A percentile compares a stretch with the other conserved stretches of the same genome.
Evolutionary conservation across 176 grass and related monocot species (phyloP).

Genomic region (Tuctoria greenei): DNA sequence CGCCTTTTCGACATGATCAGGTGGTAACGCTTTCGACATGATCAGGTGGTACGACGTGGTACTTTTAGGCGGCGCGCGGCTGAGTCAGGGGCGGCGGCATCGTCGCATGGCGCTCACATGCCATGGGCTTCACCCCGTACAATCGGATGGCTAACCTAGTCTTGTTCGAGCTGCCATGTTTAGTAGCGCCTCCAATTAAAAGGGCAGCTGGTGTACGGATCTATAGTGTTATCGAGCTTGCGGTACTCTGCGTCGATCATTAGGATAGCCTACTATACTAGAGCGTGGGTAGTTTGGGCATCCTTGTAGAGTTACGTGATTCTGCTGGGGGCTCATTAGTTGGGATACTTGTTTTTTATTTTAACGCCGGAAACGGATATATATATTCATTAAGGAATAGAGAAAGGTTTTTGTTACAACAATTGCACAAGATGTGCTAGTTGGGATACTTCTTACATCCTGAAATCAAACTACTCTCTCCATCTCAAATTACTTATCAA

Average conservation of each 20-base stretch:
- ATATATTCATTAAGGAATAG: no score
- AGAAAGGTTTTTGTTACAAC: no score
- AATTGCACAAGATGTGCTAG: no score
- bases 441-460: no score
- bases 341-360: no score
- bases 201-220: neutral
- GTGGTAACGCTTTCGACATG: constrained; percentile 1
- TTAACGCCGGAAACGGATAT: no score
- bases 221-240: neutral
- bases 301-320: no score
- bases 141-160: constrained; percentile 34
- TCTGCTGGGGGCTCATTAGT: no score
- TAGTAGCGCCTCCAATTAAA: neutral
- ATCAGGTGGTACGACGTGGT: no score
- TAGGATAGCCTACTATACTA: neutral
- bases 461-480: no score
- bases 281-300: neutral
- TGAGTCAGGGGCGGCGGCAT: constrained; percentile 15
- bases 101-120: constrained; percentile 2
- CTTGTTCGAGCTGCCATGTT: constrained; percentile 15
- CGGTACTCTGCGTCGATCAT: neutral
- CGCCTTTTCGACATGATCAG: constrained; percentile 3
- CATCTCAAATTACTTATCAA: no score
- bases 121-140: neutral
- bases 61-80: constrained; percentile 20